Conservation (phyloP, 2,329 filamentous ascomycete genomes). For the Fonsecaea pugnacius region DNA sequence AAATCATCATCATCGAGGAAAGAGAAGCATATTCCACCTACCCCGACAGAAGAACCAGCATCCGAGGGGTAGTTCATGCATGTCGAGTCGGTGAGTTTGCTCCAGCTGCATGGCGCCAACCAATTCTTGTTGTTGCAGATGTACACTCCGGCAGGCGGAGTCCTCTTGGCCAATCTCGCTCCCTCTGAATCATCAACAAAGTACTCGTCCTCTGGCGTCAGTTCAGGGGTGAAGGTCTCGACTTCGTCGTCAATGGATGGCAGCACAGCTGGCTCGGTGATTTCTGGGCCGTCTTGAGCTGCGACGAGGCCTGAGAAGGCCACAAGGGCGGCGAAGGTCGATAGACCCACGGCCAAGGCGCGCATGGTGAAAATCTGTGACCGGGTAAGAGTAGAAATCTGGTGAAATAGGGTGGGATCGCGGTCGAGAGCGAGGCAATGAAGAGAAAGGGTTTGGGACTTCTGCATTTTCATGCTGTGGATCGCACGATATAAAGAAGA, state of each 20-base stretch:
- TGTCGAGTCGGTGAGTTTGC: not conserved
- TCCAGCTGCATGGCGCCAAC: constrained; percentile 20
- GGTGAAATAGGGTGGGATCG: not conserved
- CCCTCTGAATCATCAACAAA: constrained; percentile 5
- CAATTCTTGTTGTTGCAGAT: constrained; percentile 24
- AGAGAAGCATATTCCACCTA: constrained; percentile 11
- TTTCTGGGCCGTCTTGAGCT: constrained; percentile 1
- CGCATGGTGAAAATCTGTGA: constrained; percentile 1
- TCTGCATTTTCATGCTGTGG: not conserved
- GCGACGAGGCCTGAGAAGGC: not conserved
- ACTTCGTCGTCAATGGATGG: not conserved
- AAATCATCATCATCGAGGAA: not conserved
- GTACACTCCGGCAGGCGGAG: constrained; percentile 19
- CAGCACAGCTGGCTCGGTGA: not conserved
- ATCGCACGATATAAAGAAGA: not conserved
- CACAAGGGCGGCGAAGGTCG: not conserved
- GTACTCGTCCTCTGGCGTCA: constrained; percentile 12
- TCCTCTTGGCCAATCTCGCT: constrained; percentile 14
- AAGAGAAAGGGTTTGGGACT: not conserved
- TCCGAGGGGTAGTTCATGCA: constrained; percentile 23
- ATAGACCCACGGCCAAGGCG: not conserved
- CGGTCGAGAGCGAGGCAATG: not conserved
- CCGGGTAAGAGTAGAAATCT: not conserved
- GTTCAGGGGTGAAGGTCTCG: not conserved
- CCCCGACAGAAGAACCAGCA: constrained; percentile 26